A percentile compares a stretch with the other conserved stretches of the same genome.
Conservation (phyloP, 169 alveolate species). For the Blepharisma undulans region DNA sequence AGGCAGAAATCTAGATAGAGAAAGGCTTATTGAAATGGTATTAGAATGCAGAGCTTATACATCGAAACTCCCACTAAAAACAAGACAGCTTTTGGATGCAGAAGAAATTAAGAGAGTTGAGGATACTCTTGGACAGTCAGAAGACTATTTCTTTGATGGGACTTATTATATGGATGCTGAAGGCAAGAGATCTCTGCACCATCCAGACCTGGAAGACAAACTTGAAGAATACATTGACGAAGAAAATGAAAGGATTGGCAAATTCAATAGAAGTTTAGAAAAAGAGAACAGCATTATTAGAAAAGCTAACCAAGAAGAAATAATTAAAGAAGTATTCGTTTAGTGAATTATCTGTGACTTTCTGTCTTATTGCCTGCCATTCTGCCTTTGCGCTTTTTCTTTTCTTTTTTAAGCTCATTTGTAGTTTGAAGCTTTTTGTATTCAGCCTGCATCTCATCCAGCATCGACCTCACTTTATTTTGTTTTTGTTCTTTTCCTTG, state of each 20-base stretch:
- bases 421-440: constrained; percentile 6
- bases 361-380: constrained; percentile 23
- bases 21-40: constrained; percentile 4
- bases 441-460: constrained; percentile 23
- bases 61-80: constrained; percentile 24
- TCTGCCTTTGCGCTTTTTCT: background rate
- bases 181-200: constrained; percentile 33
- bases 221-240: constrained; percentile 44
- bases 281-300: constrained; percentile 36
- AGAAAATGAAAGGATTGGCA: constrained; percentile 54
- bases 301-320: background rate
- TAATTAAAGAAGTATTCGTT: background rate
- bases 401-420: background rate
- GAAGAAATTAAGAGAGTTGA: constrained; percentile 47
- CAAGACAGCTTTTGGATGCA: constrained; percentile 41
- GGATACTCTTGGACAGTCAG: constrained; percentile 41
- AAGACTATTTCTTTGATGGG: constrained; percentile 53
- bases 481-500: background rate
- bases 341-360: background rate
- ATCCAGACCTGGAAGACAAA: constrained; percentile 46
- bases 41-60: constrained; percentile 27
- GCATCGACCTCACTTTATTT: background rate
- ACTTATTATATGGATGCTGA: constrained; percentile 43
- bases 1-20: constrained; percentile 5
- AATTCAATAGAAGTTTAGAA: constrained; percentile 48